A percentile compares a stretch with the other conserved stretches of the same genome.
These are phyloP conservation scores for Psidium friedrichsthalianum DNA, from an alignment of 345 rosid species.

Conservation along the genomic window DNA sequence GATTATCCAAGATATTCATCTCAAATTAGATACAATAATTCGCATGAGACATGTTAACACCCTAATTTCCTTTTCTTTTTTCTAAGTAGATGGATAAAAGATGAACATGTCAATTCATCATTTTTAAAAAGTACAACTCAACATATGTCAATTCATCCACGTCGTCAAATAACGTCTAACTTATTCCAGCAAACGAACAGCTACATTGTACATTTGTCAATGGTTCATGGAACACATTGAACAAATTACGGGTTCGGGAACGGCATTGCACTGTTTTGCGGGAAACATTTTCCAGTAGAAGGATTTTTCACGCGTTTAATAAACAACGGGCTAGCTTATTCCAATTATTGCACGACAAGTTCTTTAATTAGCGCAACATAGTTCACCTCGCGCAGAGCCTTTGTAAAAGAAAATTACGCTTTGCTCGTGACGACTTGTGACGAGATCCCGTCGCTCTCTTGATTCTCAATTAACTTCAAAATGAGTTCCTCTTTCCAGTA, in stretches of 20 bases:
- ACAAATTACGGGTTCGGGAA: fast-evolving
- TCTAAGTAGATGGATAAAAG: not conserved
- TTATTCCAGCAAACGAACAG: no score
- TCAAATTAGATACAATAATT: not conserved
- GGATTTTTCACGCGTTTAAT: not conserved
- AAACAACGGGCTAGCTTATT: not conserved
- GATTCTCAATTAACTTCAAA: not conserved
- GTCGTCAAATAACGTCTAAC: no score
- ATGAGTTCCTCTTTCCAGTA: not conserved
- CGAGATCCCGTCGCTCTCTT: not conserved
- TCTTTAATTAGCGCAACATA: not conserved
- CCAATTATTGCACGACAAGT: not conserved
- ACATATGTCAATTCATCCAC: no score
- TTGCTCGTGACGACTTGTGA: no score
- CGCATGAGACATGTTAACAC: no score
- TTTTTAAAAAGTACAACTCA: no score
- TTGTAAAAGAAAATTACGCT: not conserved
- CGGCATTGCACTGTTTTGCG: not conserved
- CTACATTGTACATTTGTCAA: no score
- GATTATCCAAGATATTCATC: not conserved
- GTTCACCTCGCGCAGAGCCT: not conserved
- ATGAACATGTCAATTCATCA: no score
- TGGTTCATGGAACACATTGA: fast-evolving
- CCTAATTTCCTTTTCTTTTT: no score
- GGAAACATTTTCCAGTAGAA: not conserved